A percentile compares a stretch with the other conserved stretches of the same genome.
Conservation (phyloP, 441 rosid species). For the Pelargonium australe region DNA sequence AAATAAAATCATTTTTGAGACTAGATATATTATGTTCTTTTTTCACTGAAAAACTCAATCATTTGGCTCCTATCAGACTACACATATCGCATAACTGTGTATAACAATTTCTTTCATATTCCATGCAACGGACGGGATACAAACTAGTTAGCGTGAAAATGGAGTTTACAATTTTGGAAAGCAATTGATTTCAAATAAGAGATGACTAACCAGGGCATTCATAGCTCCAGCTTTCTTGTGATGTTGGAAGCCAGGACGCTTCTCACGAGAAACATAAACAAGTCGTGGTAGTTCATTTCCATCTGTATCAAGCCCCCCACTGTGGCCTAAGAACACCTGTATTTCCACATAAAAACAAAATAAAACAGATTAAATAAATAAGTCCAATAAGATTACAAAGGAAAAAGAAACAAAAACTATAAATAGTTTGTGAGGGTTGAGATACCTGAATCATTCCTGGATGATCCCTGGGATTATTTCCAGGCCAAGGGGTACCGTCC, state of each 20-base stretch:
- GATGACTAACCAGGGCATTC: constrained; percentile 64
- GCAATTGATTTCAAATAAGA: not conserved
- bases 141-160: too few relatives aligned
- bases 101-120: too few relatives aligned
- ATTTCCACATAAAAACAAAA: not conserved
- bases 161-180: not conserved
- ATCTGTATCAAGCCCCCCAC: constrained; percentile 72
- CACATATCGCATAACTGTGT: too few relatives aligned
- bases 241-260: constrained; percentile 92
- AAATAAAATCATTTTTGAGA: too few relatives aligned
- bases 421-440: not conserved
- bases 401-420: not conserved
- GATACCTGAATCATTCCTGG: constrained; percentile 78
- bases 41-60: too few relatives aligned
- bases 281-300: constrained; percentile 80
- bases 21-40: too few relatives aligned
- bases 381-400: not conserved
- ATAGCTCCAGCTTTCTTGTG: constrained; percentile 98
- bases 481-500: constrained; percentile 98
- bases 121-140: too few relatives aligned
- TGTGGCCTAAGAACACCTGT: constrained; percentile 85
- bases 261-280: constrained; percentile 57
- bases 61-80: too few relatives aligned
- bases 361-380: not conserved
- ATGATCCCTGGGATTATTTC: constrained; percentile 82